phyloP scores from a whole-genome alignment of 495 filamentous ascomycete genomes.

The Daldinia bambusicola region DNA sequence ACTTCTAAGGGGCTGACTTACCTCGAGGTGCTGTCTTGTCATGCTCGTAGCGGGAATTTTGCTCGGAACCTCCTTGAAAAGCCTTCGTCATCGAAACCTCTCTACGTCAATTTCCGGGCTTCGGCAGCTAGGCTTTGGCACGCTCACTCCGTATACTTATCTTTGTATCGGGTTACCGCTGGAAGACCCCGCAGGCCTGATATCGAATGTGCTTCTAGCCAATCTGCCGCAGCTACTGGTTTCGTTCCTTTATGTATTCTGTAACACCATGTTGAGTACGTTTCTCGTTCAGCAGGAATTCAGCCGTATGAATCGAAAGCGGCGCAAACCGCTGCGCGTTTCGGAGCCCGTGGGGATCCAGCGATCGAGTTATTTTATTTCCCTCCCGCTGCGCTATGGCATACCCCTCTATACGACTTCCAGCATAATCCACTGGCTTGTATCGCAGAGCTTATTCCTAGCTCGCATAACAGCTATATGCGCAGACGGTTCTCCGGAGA shows the following conservation, averaged over 20 bases:
- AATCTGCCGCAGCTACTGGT: neutral
- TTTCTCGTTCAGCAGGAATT: neutral
- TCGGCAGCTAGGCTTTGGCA: neutral
- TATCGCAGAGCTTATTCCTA: conserved; percentile 56
- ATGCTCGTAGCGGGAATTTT: neutral
- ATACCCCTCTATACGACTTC: conserved; percentile 47
- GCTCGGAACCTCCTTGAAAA: neutral
- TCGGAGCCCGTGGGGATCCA: neutral
- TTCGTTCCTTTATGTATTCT: neutral
- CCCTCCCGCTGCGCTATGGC: conserved; percentile 54
- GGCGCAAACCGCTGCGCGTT: neutral
- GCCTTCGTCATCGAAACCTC: neutral
- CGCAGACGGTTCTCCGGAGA: neutral
- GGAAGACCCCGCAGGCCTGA: neutral
- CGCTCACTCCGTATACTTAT: neutral
- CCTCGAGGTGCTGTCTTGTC: neutral
- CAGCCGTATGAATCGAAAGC: neutral
- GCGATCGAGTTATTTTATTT: conserved; percentile 51
- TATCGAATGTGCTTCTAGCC: neutral
- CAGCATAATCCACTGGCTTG: conserved; percentile 52
- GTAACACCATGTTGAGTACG: neutral
- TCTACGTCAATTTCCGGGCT: neutral
- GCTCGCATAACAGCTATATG: conserved; percentile 17
- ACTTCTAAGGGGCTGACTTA: neutral
- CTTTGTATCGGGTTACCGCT: neutral